Evolutionary conservation across 139 green algal species (phyloP), one percentile per base, ranked within the genome.

Genomic region (Coccomyxa sp.): DNA sequence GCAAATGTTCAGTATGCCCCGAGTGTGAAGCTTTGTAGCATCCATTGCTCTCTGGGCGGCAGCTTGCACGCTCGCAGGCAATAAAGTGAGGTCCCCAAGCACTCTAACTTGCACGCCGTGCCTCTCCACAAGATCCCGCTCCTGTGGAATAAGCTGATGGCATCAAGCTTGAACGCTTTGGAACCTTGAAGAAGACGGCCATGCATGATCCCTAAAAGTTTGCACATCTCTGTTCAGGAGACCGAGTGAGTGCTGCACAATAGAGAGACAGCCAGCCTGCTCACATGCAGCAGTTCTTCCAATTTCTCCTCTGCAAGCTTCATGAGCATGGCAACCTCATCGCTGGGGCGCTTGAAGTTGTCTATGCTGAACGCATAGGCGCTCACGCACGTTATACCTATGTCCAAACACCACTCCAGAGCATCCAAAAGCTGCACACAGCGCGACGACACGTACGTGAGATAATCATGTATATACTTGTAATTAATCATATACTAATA

Each of bases 281-380:
- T 71, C 18, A 71, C 63, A 21, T 71, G 63, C 63, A 86, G 18
- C 10, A 86, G 66, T 28, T 86, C 67, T 10, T 76, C 25, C 67
- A 86, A 51, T 88, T 98, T 98, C 0, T 92, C 83, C 78, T 92
- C 85, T 0, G 92, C 93, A 13, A 99, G 88, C 9, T 79, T 12
- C 94, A 99, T 98, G 13, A 98, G 89, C 13, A 75, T 86, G 3
- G 80, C 85, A 18, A 98, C 95, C 90, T 99, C 96, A 3, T 92
- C 80, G 0, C 58, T 18, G 0, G 88, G 86, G 18, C 96, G 88
- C 66, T 89, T 90, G 88, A 98, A 99, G 88, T 99, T 99, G 84
- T 99, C 96, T 27, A 97, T 95, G 82, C 87, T 94, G 87, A 99
- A 98, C 16, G 96, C 96, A 82, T 98, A 99, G 31, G 98, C 95